Conservation (phyloP, 2,329 filamentous ascomycete species). For the Neofusicoccum cordaticola region DNA sequence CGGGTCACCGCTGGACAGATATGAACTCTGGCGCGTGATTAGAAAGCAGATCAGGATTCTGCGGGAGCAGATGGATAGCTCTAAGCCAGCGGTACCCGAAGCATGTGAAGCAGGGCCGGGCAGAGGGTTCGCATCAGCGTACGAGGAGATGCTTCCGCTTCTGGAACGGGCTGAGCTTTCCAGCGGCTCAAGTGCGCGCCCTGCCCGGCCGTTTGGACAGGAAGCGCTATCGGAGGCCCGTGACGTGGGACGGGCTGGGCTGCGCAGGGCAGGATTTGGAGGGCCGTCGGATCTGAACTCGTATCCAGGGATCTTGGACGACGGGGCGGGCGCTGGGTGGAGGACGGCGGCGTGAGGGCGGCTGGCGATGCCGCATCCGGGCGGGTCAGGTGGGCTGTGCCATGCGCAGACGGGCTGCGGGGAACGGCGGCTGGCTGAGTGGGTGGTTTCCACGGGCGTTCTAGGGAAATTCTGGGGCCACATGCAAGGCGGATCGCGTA, state of each 20-base stretch:
- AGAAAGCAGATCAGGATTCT: conserved; percentile 62
- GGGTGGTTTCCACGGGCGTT: not conserved
- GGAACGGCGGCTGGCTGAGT: not conserved
- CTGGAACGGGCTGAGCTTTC: conserved; percentile 23
- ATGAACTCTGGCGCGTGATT: conserved; percentile 60
- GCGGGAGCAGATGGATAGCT: conserved; percentile 54
- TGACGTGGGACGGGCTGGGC: not conserved
- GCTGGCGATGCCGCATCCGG: not conserved
- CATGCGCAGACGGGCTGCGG: not conserved
- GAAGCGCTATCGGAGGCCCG: not conserved
- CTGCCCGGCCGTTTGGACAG: not conserved
- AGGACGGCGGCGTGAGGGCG: not conserved
- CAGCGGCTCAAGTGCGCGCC: conserved; percentile 19
- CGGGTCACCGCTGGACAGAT: conserved; percentile 49
- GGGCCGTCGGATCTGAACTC: conserved; percentile 3
- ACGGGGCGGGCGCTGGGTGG: not conserved
- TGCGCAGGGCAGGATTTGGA: not conserved
- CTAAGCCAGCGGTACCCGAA: conserved; percentile 8
- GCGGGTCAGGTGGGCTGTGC: conserved; percentile 5
- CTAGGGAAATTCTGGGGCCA: not conserved
- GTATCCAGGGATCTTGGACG: not conserved
- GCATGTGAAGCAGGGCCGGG: not conserved
- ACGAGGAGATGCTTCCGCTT: conserved; percentile 24
- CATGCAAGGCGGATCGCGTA: not conserved
- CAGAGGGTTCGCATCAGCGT: conserved; percentile 13